Conservation (phyloP, 2,329 filamentous ascomycete species). For the Alternaria brassicae region DNA sequence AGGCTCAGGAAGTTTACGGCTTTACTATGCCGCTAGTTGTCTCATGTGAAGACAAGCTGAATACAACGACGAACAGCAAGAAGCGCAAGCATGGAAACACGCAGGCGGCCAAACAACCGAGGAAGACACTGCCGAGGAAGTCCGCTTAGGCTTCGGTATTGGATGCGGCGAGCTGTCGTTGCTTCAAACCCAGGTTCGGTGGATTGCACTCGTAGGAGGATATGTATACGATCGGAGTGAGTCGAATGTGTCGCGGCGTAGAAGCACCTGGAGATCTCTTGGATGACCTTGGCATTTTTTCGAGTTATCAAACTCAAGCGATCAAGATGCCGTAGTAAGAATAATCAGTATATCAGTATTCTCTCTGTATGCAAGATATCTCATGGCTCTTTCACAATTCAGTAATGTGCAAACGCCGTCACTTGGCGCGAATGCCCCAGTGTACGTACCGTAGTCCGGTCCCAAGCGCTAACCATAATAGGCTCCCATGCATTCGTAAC, state of each 20-base stretch:
- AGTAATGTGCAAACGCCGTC: neutral
- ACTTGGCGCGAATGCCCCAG: neutral
- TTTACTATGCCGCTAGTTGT: neutral
- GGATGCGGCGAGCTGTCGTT: neutral
- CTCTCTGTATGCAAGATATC: neutral
- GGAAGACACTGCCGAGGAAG: neutral
- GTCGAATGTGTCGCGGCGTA: neutral
- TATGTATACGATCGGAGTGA: neutral
- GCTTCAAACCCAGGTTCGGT: neutral
- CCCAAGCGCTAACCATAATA: conserved; percentile 10
- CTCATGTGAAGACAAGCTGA: neutral
- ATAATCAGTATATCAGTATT: neutral
- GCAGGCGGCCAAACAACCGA: neutral
- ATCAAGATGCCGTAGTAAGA: neutral
- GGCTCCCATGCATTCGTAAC: conserved; percentile 3
- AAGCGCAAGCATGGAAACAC: neutral
- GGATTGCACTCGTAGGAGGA: neutral
- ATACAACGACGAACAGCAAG: neutral
- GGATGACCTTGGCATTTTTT: neutral
- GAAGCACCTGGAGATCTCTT: neutral
- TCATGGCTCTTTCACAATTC: neutral
- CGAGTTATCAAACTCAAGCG: neutral
- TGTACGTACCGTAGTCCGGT: neutral
- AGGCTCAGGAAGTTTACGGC: neutral
- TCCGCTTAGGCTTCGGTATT: neutral